Percentiles rank a stretch among this genome's conserved stretches.
phyloP scores from a whole-genome alignment of 1,139 yeast species.

The Kazachstania sp. region DNA sequence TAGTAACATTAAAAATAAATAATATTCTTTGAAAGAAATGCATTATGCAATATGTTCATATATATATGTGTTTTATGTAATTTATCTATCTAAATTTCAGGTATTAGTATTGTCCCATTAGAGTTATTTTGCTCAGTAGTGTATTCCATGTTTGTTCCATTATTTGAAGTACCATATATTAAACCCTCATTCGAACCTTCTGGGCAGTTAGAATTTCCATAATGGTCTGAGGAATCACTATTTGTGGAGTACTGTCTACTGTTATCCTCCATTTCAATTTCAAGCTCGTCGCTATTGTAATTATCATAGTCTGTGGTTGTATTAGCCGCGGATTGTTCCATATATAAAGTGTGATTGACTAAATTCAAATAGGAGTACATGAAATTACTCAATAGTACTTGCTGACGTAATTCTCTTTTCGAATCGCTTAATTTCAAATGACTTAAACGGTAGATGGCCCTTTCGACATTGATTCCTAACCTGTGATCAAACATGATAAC shows the following conservation, averaged over 20 bases:
- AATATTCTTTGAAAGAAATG: not conserved
- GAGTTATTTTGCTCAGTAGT: slow-evolving; percentile 11
- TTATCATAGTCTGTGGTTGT: not conserved
- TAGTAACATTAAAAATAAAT: not conserved
- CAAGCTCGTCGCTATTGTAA: not conserved
- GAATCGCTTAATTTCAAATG: slow-evolving; percentile 93
- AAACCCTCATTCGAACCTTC: not conserved
- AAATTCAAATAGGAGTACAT: slow-evolving; percentile 94
- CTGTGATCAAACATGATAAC: slow-evolving; percentile 74
- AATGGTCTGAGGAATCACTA: not conserved
- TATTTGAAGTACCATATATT: not conserved
- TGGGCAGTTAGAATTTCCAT: not conserved
- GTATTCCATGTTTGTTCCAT: not conserved
- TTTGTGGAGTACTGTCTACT: not conserved
- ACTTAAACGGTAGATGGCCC: slow-evolving; percentile 87
- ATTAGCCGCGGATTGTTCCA: slow-evolving; percentile 38
- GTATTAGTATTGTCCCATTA: slow-evolving; percentile 13
- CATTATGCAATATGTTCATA: not conserved
- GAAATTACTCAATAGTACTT: slow-evolving; percentile 84
- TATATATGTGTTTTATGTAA: not conserved
- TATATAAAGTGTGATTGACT: slow-evolving; percentile 78
- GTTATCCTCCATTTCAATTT: not conserved
- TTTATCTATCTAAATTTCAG: slow-evolving; percentile 8
- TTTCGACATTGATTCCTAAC: slow-evolving; percentile 88
- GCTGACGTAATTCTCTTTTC: slow-evolving; percentile 81